Evolutionary conservation across 352 stramenopile genomes (phyloP), one percentile per base, ranked within the genome.

Genomic region (Pythium phragmitis): DNA sequence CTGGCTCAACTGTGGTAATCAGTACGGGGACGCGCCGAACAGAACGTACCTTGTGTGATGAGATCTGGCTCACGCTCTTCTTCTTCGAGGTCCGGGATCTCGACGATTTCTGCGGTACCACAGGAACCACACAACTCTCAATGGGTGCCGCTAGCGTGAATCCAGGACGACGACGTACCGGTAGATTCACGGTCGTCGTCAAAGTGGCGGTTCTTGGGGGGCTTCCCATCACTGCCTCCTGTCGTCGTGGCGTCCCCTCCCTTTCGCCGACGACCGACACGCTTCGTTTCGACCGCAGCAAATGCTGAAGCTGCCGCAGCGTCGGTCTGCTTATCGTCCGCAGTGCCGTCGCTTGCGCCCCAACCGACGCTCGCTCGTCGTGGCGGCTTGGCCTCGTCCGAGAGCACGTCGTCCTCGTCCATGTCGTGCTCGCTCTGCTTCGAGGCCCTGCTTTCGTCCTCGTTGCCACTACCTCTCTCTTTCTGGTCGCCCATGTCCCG

Each of bases 11-110:
- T 14, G 17, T 7, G 2, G 5, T n/a, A 46, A 21, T 14, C 8
- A 9, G 21, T 53, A 17, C 1, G 34, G 34, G 11, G 7, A 13
- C 1, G 34, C 7, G 34, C 7, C 26, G 26, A 30, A 30, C 4
- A 5, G 34, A 54, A 58, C 39, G 37, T 66, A 73, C 78, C 62
- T 63, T 87, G 78, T 13, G 73, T 87, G 19, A 83, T 93, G 57
- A 93, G 86, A 52, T 91, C 84, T 0, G 72, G 77, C 56, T 91
- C 82, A 17, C 84, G 84, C 49, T 93, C 84, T 68, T 93, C 84
- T 63, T 93, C 84, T 39, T 93, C 82, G 7, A 93, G 62, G 63
- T 93, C 84, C 1, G 84, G 84, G 45, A 93, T 91, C 69, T 93
- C 84, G 30, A 89, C 72, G 39, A 92, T 87, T 26, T 91, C 84